phyloP scores from a whole-genome alignment of 441 rosid species.

The Mallotus repandus region DNA sequence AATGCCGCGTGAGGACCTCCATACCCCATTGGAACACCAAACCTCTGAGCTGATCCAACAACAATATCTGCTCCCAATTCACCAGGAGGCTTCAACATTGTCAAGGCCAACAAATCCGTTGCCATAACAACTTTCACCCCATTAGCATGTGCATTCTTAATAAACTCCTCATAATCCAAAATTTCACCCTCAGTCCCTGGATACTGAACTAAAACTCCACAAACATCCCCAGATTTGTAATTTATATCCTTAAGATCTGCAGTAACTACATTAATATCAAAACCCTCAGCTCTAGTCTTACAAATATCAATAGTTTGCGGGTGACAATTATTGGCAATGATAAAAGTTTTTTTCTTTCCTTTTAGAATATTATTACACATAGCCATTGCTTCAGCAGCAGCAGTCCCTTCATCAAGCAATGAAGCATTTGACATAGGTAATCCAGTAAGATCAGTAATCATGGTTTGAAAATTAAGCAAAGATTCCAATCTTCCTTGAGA shows the following conservation, averaged over 20 bases:
- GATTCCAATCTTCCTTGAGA: conserved; percentile 93
- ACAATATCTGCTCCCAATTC: conserved; percentile 92
- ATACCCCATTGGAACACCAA: conserved; percentile 97
- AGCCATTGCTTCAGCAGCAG: conserved; percentile 99
- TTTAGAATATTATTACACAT: conserved; percentile 90
- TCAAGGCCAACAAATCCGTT: conserved; percentile 85
- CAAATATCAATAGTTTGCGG: conserved; percentile 94
- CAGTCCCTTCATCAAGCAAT: conserved; percentile 91
- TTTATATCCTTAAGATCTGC: conserved; percentile 72
- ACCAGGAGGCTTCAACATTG: conserved; percentile 96
- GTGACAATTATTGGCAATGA: conserved; percentile 83
- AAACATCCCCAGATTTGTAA: conserved; percentile 80
- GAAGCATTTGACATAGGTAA: conserved; percentile 96
- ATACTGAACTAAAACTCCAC: conserved; percentile 96
- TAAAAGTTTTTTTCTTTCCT: conserved; percentile 89
- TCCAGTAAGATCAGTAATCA: conserved; percentile 88
- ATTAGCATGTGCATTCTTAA: conserved; percentile 82
- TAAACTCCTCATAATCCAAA: conserved; percentile 79
- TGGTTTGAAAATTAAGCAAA: conserved; percentile 79
- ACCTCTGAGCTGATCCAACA: conserved; percentile 94
- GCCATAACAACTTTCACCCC: conserved; percentile 99
- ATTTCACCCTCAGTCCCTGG: conserved; percentile 96
- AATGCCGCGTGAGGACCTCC: conserved; percentile 99
- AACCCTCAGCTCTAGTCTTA: conserved; percentile 88
- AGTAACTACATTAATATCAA: conserved; percentile 68